Conservation (phyloP, 148 eudicot species). For the Chenopodium album region DNA sequence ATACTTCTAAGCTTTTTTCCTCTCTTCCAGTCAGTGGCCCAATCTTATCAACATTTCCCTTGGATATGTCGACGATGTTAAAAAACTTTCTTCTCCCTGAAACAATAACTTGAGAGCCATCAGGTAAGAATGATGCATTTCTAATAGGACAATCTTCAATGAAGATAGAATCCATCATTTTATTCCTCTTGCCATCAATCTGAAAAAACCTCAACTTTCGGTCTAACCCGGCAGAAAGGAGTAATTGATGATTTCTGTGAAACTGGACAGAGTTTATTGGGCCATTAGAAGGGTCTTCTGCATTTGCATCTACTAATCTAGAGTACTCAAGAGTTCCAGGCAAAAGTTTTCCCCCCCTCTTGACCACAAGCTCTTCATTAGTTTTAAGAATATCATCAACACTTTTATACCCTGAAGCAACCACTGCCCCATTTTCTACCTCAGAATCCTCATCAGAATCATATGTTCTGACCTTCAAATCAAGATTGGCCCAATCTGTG, state of each 20-base stretch:
- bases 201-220: slow-evolving; percentile 74
- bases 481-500: slow-evolving; percentile 82
- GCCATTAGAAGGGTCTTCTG: slow-evolving; percentile 56
- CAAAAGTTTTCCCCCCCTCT: slow-evolving; percentile 51
- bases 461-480: slow-evolving; percentile 38
- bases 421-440: slow-evolving; percentile 38
- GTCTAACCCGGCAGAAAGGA: slow-evolving; percentile 76
- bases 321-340: slow-evolving; percentile 80
- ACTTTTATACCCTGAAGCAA: slow-evolving; percentile 42
- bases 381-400: slow-evolving; percentile 56
- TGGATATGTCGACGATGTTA: slow-evolving; percentile 72
- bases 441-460: slow-evolving; percentile 75
- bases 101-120: slow-evolving; percentile 80
- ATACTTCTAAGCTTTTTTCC: slow-evolving; percentile 80
- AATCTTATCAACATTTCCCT: slow-evolving; percentile 62
- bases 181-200: slow-evolving; percentile 82
- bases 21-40: slow-evolving; percentile 88
- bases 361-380: slow-evolving; percentile 75
- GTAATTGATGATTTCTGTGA: slow-evolving; percentile 87
- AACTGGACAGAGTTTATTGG: slow-evolving; percentile 75
- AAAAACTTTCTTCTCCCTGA: slow-evolving; percentile 88
- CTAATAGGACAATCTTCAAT: slow-evolving; percentile 77
- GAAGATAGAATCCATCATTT: slow-evolving; percentile 64
- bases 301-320: slow-evolving; percentile 65
- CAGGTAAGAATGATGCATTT: slow-evolving; percentile 78